phyloP scores from a whole-genome alignment of 768 basidiomycete species.

The Leccinum truebloodii region DNA sequence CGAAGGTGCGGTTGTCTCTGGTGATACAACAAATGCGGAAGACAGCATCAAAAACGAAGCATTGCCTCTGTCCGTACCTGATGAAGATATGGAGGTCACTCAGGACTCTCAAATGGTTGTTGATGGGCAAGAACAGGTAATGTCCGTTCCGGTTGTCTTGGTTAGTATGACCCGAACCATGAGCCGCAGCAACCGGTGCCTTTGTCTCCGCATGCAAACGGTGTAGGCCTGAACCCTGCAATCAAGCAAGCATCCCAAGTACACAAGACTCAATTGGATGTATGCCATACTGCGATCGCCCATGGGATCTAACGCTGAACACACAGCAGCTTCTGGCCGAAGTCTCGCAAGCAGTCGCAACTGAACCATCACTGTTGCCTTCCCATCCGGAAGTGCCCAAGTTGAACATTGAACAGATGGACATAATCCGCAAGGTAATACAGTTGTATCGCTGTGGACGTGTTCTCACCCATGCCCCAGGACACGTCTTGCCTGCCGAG shows the following conservation, averaged over 20 bases:
- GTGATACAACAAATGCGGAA: constrained; percentile 1
- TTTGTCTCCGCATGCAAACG: constrained; percentile 2
- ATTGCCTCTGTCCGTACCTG: background rate
- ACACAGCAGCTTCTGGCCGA: constrained; percentile 27
- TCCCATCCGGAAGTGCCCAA: constrained; percentile 26
- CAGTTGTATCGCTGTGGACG: background rate
- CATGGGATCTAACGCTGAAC: constrained; percentile 21
- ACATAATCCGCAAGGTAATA: constrained; percentile 13
- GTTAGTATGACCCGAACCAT: constrained; percentile 1
- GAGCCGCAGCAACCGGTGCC: constrained; percentile 8
- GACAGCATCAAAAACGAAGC: background rate
- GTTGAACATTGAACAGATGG: constrained; percentile 16
- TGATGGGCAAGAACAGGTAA: constrained; percentile 26
- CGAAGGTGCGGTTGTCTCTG: constrained; percentile 1
- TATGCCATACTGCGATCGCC: constrained; percentile 19
- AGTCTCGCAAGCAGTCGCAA: constrained; percentile 33
- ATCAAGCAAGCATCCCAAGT: constrained; percentile 14
- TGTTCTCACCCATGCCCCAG: constrained; percentile 12
- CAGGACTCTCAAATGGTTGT: constrained; percentile 16
- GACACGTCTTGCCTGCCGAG: constrained; percentile 21
- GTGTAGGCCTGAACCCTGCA: constrained; percentile 11
- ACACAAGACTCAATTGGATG: constrained; percentile 30
- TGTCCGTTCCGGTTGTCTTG: constrained; percentile 2
- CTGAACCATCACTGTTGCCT: constrained; percentile 27
- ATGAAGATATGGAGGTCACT: constrained; percentile 3